Conservation (phyloP, 495 filamentous ascomycete genomes). For the Aspergillus nidulans region DNA sequence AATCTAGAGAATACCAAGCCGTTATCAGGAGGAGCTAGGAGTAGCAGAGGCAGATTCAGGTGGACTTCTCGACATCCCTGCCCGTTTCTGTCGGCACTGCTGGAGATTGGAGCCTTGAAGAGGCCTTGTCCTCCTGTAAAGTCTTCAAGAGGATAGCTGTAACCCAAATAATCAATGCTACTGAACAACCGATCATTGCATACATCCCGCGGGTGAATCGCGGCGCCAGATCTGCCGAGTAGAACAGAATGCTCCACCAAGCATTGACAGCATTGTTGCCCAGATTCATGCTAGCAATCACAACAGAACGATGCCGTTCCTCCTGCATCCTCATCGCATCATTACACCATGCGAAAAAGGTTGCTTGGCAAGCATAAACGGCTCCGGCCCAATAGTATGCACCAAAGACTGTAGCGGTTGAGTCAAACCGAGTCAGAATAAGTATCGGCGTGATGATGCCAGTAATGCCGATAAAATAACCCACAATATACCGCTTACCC, state of each 20-base stretch:
- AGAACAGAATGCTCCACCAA: slow-evolving; percentile 64
- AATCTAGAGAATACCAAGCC: neutral
- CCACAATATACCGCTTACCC: slow-evolving; percentile 46
- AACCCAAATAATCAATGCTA: slow-evolving; percentile 50
- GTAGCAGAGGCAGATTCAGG: neutral
- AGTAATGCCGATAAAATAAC: slow-evolving; percentile 49
- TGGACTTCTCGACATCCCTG: neutral
- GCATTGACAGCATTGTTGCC: slow-evolving; percentile 52
- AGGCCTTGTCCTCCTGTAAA: slow-evolving; percentile 11
- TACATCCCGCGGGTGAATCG: slow-evolving; percentile 56
- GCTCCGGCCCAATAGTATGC: slow-evolving; percentile 53
- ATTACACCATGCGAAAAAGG: slow-evolving; percentile 59
- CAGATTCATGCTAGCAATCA: slow-evolving; percentile 54
- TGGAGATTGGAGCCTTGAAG: neutral
- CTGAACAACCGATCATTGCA: slow-evolving; percentile 52
- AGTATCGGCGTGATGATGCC: slow-evolving; percentile 43
- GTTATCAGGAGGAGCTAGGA: neutral
- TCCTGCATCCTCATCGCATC: slow-evolving; percentile 46
- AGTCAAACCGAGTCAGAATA: slow-evolving; percentile 41
- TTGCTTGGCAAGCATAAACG: slow-evolving; percentile 53
- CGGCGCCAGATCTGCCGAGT: slow-evolving; percentile 53
- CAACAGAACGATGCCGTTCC: slow-evolving; percentile 40
- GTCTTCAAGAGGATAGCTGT: slow-evolving; percentile 36
- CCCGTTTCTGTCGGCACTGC: neutral
- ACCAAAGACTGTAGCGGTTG: slow-evolving; percentile 39